phyloP scores from a whole-genome alignment of 768 basidiomycete species.

The Tricholoma sp. region DNA sequence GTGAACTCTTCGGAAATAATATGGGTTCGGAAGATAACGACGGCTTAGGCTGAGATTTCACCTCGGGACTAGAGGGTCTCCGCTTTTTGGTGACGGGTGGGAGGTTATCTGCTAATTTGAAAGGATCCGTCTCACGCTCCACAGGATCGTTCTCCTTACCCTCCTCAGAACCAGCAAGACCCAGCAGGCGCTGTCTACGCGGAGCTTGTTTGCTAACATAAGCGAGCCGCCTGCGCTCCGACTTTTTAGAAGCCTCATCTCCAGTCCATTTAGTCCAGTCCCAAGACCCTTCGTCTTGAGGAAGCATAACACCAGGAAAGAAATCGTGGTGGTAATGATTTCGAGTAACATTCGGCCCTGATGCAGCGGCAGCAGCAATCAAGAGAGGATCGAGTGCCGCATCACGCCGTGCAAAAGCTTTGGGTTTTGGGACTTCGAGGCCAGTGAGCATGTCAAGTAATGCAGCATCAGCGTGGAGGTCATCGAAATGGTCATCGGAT shows the following conservation, averaged over 20 bases:
- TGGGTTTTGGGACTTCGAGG: constrained; percentile 35
- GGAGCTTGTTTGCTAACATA: constrained; percentile 78
- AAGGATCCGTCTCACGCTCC: constrained; percentile 29
- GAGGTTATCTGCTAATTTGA: constrained; percentile 35
- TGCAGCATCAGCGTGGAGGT: constrained; percentile 45
- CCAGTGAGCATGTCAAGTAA: constrained; percentile 65
- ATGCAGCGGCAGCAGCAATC: constrained; percentile 69
- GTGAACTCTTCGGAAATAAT: constrained; percentile 14
- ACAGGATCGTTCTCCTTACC: constrained; percentile 49
- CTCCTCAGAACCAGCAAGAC: constrained; percentile 24
- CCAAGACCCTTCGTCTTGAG: constrained; percentile 46
- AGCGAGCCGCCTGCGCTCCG: constrained; percentile 42
- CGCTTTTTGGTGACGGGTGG: constrained; percentile 36
- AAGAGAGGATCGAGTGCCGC: constrained; percentile 75
- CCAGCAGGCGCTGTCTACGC: constrained; percentile 50
- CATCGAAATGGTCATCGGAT: constrained; percentile 12
- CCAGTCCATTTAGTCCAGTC: constrained; percentile 55
- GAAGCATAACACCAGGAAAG: constrained; percentile 54
- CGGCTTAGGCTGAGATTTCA: constrained; percentile 22
- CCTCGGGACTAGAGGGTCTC: constrained; percentile 29
- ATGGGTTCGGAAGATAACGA: constrained; percentile 15
- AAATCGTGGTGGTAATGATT: constrained; percentile 86
- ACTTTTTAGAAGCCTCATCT: constrained; percentile 32
- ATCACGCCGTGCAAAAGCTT: constrained; percentile 55
- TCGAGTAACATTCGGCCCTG: constrained; percentile 73